phyloP scores from a whole-genome alignment of 2,329 filamentous ascomycete genomes.

The Colletotrichum horii region DNA sequence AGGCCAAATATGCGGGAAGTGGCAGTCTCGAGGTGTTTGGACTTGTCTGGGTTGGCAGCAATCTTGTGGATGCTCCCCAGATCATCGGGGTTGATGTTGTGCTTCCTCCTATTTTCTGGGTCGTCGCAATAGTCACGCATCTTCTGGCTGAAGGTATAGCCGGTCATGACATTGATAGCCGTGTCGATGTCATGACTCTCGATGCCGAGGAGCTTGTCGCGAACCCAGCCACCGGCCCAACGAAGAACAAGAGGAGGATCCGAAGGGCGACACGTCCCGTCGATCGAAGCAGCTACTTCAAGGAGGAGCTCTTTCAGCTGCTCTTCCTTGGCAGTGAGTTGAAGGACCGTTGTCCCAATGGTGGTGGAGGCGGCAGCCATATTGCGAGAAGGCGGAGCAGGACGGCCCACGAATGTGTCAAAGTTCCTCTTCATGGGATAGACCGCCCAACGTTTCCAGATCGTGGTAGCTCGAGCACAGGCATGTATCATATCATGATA shows the following conservation, averaged over 20 bases:
- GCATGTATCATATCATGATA: constrained; percentile 14
- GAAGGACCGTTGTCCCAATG: constrained; percentile 33
- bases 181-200: constrained; percentile 84
- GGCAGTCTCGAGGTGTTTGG: constrained; percentile 92
- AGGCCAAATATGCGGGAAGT: constrained; percentile 85
- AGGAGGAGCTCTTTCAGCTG: constrained; percentile 79
- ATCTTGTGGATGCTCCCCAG: constrained; percentile 86
- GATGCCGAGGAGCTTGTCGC: constrained; percentile 78
- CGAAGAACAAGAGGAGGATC: constrained; percentile 70
- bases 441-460: not conserved
- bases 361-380: constrained; percentile 23
- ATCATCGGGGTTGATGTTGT: constrained; percentile 61
- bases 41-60: constrained; percentile 91
- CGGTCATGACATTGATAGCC: constrained; percentile 86
- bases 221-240: constrained; percentile 88
- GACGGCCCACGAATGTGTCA: constrained; percentile 10
- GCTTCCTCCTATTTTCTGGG: constrained; percentile 64
- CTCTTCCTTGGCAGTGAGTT: constrained; percentile 72
- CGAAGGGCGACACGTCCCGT: constrained; percentile 50
- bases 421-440: constrained; percentile 22
- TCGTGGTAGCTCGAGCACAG: not conserved
- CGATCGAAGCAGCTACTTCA: constrained; percentile 77
- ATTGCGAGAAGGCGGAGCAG: not conserved
- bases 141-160: constrained; percentile 73
- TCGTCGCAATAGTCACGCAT: constrained; percentile 72